phyloP scores from a whole-genome alignment of 306 rosid species.

The Vicia sativa region DNA sequence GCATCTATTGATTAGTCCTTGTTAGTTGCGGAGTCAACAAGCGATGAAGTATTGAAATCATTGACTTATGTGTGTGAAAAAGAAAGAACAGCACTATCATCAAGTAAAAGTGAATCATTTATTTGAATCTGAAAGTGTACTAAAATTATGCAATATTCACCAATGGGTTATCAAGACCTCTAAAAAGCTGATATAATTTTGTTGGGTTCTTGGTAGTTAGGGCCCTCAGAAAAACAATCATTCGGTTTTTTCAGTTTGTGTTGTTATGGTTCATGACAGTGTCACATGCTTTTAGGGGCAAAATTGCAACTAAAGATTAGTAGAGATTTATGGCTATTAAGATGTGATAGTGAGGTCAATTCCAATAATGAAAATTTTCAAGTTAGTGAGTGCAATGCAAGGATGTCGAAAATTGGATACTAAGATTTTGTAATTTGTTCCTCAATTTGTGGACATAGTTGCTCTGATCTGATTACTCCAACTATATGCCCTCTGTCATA shows the following conservation, averaged over 20 bases:
- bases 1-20: conserved; percentile 23
- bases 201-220: conserved; percentile 51
- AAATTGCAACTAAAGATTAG: conserved; percentile 35
- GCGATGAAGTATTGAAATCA: conserved; percentile 52
- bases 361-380: conserved; percentile 37
- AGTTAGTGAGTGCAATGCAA: conserved; percentile 44
- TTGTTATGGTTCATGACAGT: conserved; percentile 46
- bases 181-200: conserved; percentile 48
- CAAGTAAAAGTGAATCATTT: conserved; percentile 25
- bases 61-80: conserved; percentile 52
- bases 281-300: conserved; percentile 51
- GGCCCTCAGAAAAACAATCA: conserved; percentile 44
- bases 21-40: conserved; percentile 78
- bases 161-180: conserved; percentile 31
- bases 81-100: conserved; percentile 41
- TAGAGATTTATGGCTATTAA: conserved; percentile 16
- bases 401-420: conserved; percentile 20
- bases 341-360: conserved; percentile 31
- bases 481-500: conserved; percentile 23
- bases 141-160: conserved; percentile 47
- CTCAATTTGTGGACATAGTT: conserved; percentile 39
- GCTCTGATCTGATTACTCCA: conserved; percentile 18
- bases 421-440: conserved; percentile 25
- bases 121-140: conserved; percentile 54
- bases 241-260: conserved; percentile 49